Evolutionary conservation across 306 rosid genomes (phyloP).

Genomic region (Myrica gale): DNA sequence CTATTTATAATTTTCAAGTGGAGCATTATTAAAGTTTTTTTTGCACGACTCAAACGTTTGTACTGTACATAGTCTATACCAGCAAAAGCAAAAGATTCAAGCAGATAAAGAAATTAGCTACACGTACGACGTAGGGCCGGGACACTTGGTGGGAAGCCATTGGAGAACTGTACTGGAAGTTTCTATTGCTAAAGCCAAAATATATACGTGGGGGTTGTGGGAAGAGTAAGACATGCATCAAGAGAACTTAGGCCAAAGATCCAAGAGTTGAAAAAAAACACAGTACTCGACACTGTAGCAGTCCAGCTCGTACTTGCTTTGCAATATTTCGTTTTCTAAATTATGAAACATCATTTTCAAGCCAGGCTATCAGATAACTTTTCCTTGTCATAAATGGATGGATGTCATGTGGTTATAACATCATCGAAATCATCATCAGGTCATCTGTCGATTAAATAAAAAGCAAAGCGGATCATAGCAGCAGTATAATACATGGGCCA

Average conservation of each 20-base stretch:
- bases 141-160: not conserved
- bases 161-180: not conserved
- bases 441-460: too few species aligned
- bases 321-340: too few species aligned
- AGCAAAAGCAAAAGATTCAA: not conserved
- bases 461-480: too few species aligned
- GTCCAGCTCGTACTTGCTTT: too few species aligned
- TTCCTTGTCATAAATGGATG: too few species aligned
- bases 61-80: not conserved
- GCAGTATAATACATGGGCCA: too few species aligned
- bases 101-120: not conserved
- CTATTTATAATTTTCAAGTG: slow-evolving; percentile 1
- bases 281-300: too few species aligned
- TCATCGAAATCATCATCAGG: too few species aligned
- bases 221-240: not conserved
- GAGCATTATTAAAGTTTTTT: not conserved
- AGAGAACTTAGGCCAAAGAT: too few species aligned
- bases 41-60: not conserved
- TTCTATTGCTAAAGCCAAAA: not conserved
- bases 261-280: not conserved
- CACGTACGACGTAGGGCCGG: not conserved
- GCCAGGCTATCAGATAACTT: too few species aligned
- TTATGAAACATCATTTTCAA: too few species aligned
- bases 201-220: not conserved
- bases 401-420: too few species aligned